phyloP scores from a whole-genome alignment of 306 rosid genomes.

The Arachis stenosperma region DNA sequence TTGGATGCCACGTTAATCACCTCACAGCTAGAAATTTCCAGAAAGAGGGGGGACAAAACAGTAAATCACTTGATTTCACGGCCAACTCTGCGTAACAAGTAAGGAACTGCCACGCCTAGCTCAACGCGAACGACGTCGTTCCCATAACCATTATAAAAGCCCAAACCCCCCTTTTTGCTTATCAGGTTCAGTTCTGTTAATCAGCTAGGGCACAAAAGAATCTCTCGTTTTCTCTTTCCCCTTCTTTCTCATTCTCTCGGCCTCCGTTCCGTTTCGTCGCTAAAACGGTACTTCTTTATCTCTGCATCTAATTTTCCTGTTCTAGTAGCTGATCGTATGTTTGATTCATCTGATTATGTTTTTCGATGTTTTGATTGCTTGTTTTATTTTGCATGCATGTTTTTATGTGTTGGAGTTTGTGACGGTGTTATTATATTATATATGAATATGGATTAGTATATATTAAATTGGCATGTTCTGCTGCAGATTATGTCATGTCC shows the following conservation, averaged over 20 bases:
- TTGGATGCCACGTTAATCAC: neutral
- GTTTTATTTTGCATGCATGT: neutral
- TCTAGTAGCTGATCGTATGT: neutral
- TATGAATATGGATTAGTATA: neutral
- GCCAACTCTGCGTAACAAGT: neutral
- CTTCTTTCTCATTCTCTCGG: neutral
- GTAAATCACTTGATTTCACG: neutral
- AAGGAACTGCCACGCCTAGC: neutral
- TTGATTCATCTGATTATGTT: neutral
- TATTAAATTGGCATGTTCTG: slow-evolving; percentile 1
- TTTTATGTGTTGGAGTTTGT: neutral
- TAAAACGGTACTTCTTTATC: neutral
- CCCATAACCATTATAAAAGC: neutral
- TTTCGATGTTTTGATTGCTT: too few relatives aligned
- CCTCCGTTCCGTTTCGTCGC: neutral
- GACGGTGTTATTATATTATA: neutral
- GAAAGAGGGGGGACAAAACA: neutral
- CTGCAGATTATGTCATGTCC: neutral
- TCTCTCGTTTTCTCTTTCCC: neutral
- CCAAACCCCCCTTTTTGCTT: too few relatives aligned
- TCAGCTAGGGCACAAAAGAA: neutral
- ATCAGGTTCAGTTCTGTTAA: neutral
- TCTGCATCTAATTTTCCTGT: neutral
- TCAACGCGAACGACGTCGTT: neutral
- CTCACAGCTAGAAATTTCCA: neutral